Base-by-base conservation (phyloP, 1,284 basidiomycete genomes). In the Moesziomyces antarcticus region DNA sequence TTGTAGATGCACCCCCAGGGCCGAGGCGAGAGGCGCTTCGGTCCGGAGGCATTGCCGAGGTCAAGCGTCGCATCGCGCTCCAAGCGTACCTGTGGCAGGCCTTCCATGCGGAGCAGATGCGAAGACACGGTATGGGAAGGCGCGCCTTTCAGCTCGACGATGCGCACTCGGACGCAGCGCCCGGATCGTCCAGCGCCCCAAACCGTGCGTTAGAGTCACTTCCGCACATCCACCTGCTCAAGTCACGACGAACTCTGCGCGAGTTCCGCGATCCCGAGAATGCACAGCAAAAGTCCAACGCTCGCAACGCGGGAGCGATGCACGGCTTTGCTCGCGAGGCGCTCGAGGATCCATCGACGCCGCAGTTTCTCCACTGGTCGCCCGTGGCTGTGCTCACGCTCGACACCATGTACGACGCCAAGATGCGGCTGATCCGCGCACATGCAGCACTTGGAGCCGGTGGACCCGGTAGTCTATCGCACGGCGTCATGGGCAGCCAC, bases 61-160 rank as follows among this genome's bases (percentile, higher is more conserved):
- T 75, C 47, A 72, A 64, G 53, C 50, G 61, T 18, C 58, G 69
- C n/a, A 41, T 78, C 3, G 73, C 70, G 1, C 42, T 78, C 3
- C 76, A 78, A 47, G 73, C 74, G 0, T 78, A 78, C 41, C 55
- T 71, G 10, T 77, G 74, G 75, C 74, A 79, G 33, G 71, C 77
- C 2, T 79, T 77, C 44, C 71, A 76, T 20, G 66, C 71, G 0
- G 77, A 79, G 51, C 74, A 79, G 46, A 77, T 79, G 75, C 58
- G 65, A 11, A 56, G 77, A 18, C 68, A 74, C 22, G 63, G 71
- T 7, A 67, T 79, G 50, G 72, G 66, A 22, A 65, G 72, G 1
- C 50, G 77, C 2, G 46, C 64, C 9, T 79, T 79, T 40, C 63
- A 56, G 21, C 62, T 79, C 50, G 73, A 78, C 37, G 76, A 78